Base-by-base conservation (phyloP, 2,329 filamentous ascomycete species). In the Alternaria viburni region DNA sequence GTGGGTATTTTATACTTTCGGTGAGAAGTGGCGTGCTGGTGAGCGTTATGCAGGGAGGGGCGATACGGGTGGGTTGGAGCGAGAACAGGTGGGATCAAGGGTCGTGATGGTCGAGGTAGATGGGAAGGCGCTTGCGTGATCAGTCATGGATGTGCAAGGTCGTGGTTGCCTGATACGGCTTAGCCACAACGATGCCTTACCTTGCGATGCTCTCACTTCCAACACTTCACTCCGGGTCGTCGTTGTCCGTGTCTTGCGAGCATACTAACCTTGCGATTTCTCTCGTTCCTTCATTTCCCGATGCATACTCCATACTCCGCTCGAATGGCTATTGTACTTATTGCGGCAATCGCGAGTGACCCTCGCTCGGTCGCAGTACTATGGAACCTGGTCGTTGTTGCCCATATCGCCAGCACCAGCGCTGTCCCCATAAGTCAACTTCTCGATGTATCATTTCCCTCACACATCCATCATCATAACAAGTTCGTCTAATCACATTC, bases 1-100 rank as follows among this genome's bases (percentile, higher is more conserved):
- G 5, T 78, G 78, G 44, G 17, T 82, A 1, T 81, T 84, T 62
- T 81, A 77, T 56, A 75, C 68, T 32, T 83, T 81, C 67, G 84
- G 83, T 1, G 81, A 83, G 21, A 46, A 43, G 21, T 57, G 44
- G 44, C 44, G 45, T 17, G 28, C 17, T 19, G 23, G 44, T 15
- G 54, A 57, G 28, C 44, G 28, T 30, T 57, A 36, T 47, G 44
- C 15, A 17, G 19, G 25, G 19, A n/a, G 6, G 3, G 32, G 11
- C 17, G 56, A 28, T 6, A 19, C 11, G 5, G 30, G 36, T n/a
- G 10, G 8, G 6, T 23, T 51, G 26, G 30, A 7, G 19, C 13
- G 10, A 32, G 26, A 5, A 11, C 26, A 21, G 25, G 28, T 17
- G 26, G 32, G 26, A 41, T 12, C 21, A 12, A 23, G 11, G 19